Conservation (phyloP, 225 moss, liverwort and hornwort species). For the Sphagnum tenellum region DNA sequence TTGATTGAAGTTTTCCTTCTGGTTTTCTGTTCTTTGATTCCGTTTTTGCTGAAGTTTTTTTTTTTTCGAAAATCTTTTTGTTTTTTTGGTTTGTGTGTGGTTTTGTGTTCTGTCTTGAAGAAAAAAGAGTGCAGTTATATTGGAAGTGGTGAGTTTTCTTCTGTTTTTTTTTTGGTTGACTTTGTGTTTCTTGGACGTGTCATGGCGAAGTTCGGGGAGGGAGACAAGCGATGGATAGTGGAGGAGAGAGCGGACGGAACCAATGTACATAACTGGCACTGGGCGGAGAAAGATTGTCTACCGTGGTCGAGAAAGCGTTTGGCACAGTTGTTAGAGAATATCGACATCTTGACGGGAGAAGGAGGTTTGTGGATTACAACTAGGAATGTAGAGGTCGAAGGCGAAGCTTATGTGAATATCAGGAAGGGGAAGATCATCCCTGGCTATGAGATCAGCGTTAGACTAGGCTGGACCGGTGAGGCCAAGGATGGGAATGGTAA, state of each 20-base stretch:
- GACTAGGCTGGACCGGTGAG: constrained; percentile 69
- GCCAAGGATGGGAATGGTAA: constrained; percentile 73
- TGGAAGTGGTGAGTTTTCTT: too few species aligned
- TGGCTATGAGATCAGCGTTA: constrained; percentile 83
- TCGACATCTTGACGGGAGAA: constrained; percentile 66
- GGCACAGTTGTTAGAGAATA: constrained; percentile 62
- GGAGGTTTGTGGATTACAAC: constrained; percentile 81
- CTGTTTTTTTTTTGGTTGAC: too few species aligned
- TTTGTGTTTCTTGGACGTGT: too few species aligned
- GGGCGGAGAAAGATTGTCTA: constrained; percentile 95
- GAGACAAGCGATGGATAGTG: constrained; percentile 99
- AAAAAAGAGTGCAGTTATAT: too few species aligned
- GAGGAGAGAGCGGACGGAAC: constrained; percentile 87
- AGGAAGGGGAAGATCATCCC: constrained; percentile 99
- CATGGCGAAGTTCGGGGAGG: constrained; percentile 98
- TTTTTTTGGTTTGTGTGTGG: too few species aligned
- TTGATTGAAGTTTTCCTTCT: too few species aligned
- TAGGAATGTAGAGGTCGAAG: constrained; percentile 69
- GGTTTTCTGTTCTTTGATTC: too few species aligned
- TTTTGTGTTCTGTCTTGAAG: too few species aligned
- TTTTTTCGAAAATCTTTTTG: too few species aligned
- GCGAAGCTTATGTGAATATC: constrained; percentile 96
- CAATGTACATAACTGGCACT: constrained; percentile 99
- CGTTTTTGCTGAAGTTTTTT: too few species aligned
- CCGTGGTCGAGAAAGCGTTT: constrained; percentile 88